Evolutionary conservation across 177 flowering plant species (phyloP), one percentile per base, ranked within the genome.

Genomic region (Tripterygium wilfordii): DNA sequence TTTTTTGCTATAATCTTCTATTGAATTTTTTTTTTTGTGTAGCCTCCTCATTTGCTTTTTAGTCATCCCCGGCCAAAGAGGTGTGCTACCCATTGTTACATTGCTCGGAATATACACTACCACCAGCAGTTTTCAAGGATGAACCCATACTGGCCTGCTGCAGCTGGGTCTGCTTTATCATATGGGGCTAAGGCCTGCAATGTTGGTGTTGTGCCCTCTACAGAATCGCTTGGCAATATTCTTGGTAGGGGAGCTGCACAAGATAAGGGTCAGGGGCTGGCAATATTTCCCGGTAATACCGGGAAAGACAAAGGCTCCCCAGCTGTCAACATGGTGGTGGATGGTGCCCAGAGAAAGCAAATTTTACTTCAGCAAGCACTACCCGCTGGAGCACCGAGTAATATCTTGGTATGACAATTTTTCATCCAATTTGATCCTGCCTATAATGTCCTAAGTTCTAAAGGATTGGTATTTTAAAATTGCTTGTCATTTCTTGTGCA

Each of bases 71-170:
- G 84, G 57, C 83, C 76, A 0, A 87, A 85, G 68, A 68, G 85
- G 52, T 94, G 99, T 55, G 94, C 97, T 5, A 90, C 96, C 3
- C 97, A 94, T 63, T 87, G 71, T 74, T 68, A 81, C 76, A 78
- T 94, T 67, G 99, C 99, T 26, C 60, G 76, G 51, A 80, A 66
- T 29, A 87, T 94, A 18, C 45, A 43, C 41, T 65, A 43, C 26
- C 77, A 76, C 52, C 95, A 90, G 69, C 95, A 87, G 36, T 46
- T 82, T 19, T 55, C 78, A 13, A 80, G 87, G 80, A 81, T 87
- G 79, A 83, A 78, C 48, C 79, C 95, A 12, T 90, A 72, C 73
- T 90, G 95, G 96, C 76, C 83, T 8, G 66, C 83, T 0, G 73
- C 82, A 12, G 70, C 94, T 10, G 85, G 86, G 26, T 61, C 85